Percentiles rank a stretch among this genome's conserved stretches.
These are phyloP conservation scores for Hypocrella siamensis DNA, from an alignment of 2,329 filamentous ascomycete genomes.

Conservation along the genomic window DNA sequence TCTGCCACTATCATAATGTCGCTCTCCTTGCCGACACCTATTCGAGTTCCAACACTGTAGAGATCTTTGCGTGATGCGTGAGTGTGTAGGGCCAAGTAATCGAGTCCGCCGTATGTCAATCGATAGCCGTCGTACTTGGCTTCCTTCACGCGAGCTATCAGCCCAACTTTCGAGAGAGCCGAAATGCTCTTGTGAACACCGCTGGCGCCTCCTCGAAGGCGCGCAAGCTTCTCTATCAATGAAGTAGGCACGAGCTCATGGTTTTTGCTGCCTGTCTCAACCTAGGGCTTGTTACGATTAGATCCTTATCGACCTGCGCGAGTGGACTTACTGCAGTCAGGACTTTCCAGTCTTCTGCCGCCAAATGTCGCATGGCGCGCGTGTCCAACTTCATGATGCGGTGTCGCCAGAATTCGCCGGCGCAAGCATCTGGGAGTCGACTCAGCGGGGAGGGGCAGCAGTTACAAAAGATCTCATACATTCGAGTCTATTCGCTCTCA, in stretches of 20 bases:
- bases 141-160: constrained; percentile 89
- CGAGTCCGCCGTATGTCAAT: constrained; percentile 87
- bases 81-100: constrained; percentile 91
- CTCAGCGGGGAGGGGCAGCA: neutral
- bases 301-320: neutral
- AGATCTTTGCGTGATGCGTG: constrained; percentile 66
- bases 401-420: too few species aligned
- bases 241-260: constrained; percentile 92
- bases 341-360: constrained; percentile 86
- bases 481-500: neutral
- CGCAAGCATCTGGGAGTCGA: too few species aligned
- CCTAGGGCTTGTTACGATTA: constrained; percentile 30
- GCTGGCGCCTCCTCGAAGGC: constrained; percentile 59
- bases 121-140: constrained; percentile 96
- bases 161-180: constrained; percentile 73
- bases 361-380: constrained; percentile 82
- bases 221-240: constrained; percentile 70
- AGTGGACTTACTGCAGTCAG: constrained; percentile 60
- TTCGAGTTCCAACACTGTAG: constrained; percentile 86
- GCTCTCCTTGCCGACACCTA: constrained; percentile 94
- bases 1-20: constrained; percentile 92
- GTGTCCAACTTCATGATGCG: constrained; percentile 84
- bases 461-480: neutral
- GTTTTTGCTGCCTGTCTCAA: constrained; percentile 87
- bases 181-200: constrained; percentile 82